Evolutionary conservation across 768 basidiomycete species (phyloP).

Genomic region (Tubosaeta sp.): DNA sequence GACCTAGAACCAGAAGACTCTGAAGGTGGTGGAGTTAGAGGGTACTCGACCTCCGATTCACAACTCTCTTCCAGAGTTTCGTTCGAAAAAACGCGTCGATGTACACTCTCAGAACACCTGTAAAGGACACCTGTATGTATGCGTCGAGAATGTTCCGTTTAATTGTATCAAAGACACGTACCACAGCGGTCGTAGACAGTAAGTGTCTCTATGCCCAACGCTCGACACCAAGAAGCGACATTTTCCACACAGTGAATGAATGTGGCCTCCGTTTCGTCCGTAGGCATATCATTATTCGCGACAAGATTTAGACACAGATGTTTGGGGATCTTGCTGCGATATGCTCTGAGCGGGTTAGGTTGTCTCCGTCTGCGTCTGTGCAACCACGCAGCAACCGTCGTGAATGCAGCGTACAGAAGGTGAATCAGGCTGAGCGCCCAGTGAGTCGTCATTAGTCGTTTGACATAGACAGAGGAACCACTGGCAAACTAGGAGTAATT

Average conservation of each 20-base stretch:
- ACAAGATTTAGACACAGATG: constrained; percentile 67
- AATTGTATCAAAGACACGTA: constrained; percentile 31
- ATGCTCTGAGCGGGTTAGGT: constrained; percentile 48
- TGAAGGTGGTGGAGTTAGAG: constrained; percentile 73
- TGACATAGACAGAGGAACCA: constrained; percentile 6
- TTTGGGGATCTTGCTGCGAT: constrained; percentile 54
- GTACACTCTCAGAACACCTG: constrained; percentile 39
- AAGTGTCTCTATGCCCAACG: constrained; percentile 56
- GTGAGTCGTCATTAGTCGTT: constrained; percentile 36
- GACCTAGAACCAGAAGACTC: constrained; percentile 65
- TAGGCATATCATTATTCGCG: constrained; percentile 35
- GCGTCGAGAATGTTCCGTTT: constrained; percentile 3
- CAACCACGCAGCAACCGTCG: constrained; percentile 39
- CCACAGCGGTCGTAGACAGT: constrained; percentile 73
- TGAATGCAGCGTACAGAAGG: constrained; percentile 45
- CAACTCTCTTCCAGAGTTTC: constrained; percentile 31
- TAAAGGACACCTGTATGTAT: constrained; percentile 37
- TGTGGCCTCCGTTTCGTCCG: constrained; percentile 35
- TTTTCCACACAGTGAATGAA: constrained; percentile 52
- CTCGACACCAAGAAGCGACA: constrained; percentile 58
- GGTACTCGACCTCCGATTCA: constrained; percentile 62
- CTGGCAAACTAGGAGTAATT: neutral
- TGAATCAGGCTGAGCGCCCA: constrained; percentile 55
- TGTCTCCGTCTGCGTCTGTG: constrained; percentile 31
- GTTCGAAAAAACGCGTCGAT: constrained; percentile 32